phyloP scores from a whole-genome alignment of 805 yeast genomes.

The Torulaspora quercuum region DNA sequence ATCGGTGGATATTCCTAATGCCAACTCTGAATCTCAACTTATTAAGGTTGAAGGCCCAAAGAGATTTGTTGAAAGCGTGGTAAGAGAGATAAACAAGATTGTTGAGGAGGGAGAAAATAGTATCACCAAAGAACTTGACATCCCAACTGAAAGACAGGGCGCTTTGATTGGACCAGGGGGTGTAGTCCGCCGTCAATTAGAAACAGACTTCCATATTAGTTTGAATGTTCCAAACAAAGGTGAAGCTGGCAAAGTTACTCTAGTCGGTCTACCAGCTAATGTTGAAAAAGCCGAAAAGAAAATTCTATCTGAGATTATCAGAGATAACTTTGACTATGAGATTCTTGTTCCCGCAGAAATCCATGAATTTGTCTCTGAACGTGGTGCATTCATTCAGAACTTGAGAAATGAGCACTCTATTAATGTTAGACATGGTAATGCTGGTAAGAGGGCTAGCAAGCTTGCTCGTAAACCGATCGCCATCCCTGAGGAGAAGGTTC shows the following conservation, averaged over 20 bases:
- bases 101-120: conserved; percentile 63
- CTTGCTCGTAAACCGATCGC: conserved; percentile 44
- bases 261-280: conserved; percentile 65
- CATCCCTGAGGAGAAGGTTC: conserved; percentile 47
- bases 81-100: conserved; percentile 57
- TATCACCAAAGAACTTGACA: conserved; percentile 47
- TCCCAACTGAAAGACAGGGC: conserved; percentile 73
- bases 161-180: conserved; percentile 82
- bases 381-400: conserved; percentile 58
- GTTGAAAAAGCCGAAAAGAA: conserved; percentile 61
- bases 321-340: conserved; percentile 51
- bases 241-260: conserved; percentile 47
- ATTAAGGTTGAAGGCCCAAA: conserved; percentile 74
- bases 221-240: conserved; percentile 63
- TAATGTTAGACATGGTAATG: conserved; percentile 57
- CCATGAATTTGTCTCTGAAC: conserved; percentile 62
- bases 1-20: conserved; percentile 57
- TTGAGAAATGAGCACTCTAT: conserved; percentile 52
- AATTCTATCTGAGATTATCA: conserved; percentile 53
- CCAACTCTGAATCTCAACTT: conserved; percentile 52
- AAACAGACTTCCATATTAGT: conserved; percentile 61
- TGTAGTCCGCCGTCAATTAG: conserved; percentile 63
- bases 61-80: conserved; percentile 63
- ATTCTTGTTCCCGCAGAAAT: conserved; percentile 54
- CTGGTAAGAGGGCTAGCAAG: conserved; percentile 48